These are phyloP conservation scores for Blastocystis sp. DNA, from an alignment of 352 stramenopile species.

Conservation along the genomic window DNA sequence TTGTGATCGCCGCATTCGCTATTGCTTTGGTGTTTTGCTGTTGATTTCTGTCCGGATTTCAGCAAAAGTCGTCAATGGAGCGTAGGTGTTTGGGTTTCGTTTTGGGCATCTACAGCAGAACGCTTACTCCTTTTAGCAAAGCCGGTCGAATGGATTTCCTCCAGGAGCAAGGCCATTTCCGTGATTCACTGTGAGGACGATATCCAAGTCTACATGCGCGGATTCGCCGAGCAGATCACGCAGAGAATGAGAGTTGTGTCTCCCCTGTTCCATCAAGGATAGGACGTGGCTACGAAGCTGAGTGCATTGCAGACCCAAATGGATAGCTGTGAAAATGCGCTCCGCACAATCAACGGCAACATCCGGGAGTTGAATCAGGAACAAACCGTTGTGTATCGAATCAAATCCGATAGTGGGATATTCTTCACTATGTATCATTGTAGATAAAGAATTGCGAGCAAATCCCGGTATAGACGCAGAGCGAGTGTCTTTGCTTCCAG, in stretches of 20 bases:
- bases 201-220: conserved; percentile 43
- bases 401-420: background rate
- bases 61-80: background rate
- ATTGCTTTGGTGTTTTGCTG: background rate
- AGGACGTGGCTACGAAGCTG: background rate
- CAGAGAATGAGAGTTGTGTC: background rate
- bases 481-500: conserved; percentile 10
- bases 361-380: conserved; percentile 41
- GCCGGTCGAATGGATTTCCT: conserved; percentile 6
- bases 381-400: conserved; percentile 35
- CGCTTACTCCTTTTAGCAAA: conserved; percentile 11
- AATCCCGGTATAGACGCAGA: background rate
- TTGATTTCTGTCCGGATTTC: background rate
- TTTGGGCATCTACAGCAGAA: background rate
- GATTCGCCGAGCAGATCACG: conserved; percentile 17
- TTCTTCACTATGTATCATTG: background rate
- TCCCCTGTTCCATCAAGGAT: background rate
- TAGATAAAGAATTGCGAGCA: background rate
- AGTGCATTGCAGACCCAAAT: background rate
- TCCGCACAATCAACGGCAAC: conserved; percentile 15
- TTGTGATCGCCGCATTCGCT: no score
- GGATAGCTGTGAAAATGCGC: background rate
- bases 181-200: conserved; percentile 58
- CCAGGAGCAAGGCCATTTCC: background rate
- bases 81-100: background rate